Conservation (phyloP, 176 grass and related monocot species). For the Zea luxurians region DNA sequence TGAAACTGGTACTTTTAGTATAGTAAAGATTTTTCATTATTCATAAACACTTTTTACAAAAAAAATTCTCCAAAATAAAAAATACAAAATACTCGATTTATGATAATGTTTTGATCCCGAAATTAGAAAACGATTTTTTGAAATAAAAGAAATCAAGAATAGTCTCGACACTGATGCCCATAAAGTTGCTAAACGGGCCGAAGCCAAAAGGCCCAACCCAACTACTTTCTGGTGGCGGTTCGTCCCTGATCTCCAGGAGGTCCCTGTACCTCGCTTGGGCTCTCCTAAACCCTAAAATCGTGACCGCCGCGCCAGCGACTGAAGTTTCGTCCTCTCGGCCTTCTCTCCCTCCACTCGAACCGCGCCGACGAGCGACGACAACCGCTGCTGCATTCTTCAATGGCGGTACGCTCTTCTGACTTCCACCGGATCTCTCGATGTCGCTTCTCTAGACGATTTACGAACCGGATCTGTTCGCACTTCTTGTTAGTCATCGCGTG, state of each 20-base stretch:
- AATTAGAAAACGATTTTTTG: too few relatives aligned
- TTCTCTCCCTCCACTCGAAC: not conserved
- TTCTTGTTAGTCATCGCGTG: not conserved
- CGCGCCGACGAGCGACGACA: not conserved
- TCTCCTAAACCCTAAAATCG: not conserved
- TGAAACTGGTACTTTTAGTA: too few relatives aligned
- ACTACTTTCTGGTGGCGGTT: not conserved
- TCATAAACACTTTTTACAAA: too few relatives aligned
- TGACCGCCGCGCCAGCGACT: not conserved
- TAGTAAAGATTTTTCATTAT: too few relatives aligned
- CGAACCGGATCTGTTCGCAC: not conserved
- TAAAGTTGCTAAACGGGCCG: not conserved
- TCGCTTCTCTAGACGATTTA: not conserved
- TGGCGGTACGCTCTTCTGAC: slow-evolving; percentile 45
- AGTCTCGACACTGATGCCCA: not conserved
- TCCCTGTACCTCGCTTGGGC: not conserved
- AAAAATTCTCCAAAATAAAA: too few relatives aligned
- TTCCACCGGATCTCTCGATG: not conserved
- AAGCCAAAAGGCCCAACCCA: not conserved
- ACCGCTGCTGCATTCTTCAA: slow-evolving; percentile 8
- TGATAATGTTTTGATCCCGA: too few relatives aligned
- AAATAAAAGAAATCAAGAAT: not conserved
- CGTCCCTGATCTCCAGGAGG: too few relatives aligned
- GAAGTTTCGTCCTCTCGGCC: not conserved
- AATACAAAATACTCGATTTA: too few relatives aligned